Base-by-base conservation (phyloP, 2,329 filamentous ascomycete species). In the Epichloe amarillans region DNA sequence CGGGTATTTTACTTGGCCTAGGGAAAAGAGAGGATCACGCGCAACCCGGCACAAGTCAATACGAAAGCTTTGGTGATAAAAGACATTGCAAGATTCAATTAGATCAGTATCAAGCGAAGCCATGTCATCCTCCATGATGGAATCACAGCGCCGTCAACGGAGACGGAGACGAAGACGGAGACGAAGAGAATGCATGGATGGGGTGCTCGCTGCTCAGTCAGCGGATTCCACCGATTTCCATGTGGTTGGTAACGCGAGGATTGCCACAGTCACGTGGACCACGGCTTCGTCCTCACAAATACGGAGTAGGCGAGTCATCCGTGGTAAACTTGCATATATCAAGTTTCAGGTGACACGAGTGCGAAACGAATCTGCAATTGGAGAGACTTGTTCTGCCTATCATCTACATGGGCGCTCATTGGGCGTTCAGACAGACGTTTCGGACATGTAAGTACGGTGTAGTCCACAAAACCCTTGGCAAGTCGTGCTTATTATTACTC, bases 201-300 rank as follows among this genome's bases (percentile, higher is more conserved):
- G 7, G 26, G 10, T 11, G 30, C 21, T 5, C 6, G 15, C 14
- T 51, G 51, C 52, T 56, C 51, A 55, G 53, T 55, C 53, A 56
- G 55, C 55, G 33, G 52, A 41, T 56, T 56, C 55, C 39, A 51
- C 33, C 52, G 49, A 17, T 36, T 56, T 56, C 55, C 51, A 56
- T 19, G 15, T 17, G 23, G 15, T 10, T 30, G 21, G 30, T 46
- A 30, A 36, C 10, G 6, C 40, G 4, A 10, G n/a, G 37, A 30
- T 7, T 41, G 46, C 12, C 19, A 38, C 33, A 21, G 46, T 52
- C 19, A 47, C 0, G 2, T 62, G 60, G 30, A 30, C 30, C 30
- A 30, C 30, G 30, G 30, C 30, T 11, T 30, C 26, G 26, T 30
- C 26, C 7, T 30, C 26, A 10, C 30, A 30, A 30, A 30, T 11